A percentile compares a stretch with the other conserved stretches of the same genome.
Conservation (phyloP, 2,329 filamentous ascomycete species). For the Aureobasidium namibiae region DNA sequence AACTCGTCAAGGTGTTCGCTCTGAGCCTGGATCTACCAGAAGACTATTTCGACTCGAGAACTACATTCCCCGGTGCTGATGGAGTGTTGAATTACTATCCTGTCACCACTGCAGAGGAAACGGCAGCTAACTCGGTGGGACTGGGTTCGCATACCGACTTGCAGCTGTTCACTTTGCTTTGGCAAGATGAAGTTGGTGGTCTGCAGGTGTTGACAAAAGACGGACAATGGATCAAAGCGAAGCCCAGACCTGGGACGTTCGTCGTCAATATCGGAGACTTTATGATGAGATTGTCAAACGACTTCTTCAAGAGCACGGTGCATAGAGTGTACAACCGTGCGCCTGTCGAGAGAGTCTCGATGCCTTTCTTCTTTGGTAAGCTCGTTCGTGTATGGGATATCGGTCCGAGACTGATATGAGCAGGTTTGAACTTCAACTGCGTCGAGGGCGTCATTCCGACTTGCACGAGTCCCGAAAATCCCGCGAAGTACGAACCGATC, state of each 20-base stretch:
- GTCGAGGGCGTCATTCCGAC: slow-evolving; percentile 42
- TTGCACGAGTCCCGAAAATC: slow-evolving; percentile 39
- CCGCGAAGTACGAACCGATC: slow-evolving; percentile 39
- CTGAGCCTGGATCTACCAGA: slow-evolving; percentile 34
- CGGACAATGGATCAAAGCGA: slow-evolving; percentile 34
- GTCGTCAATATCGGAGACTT: slow-evolving; percentile 42
- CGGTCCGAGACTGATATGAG: neutral
- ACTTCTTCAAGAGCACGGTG: slow-evolving; percentile 45
- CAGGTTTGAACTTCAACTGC: slow-evolving; percentile 21
- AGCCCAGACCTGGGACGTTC: slow-evolving; percentile 36
- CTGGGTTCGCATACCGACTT: slow-evolving; percentile 35
- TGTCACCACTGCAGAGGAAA: neutral
- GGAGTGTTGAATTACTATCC: slow-evolving; percentile 20
- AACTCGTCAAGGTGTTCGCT: slow-evolving; percentile 33
- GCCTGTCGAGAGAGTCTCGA: slow-evolving; percentile 43
- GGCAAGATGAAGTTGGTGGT: slow-evolving; percentile 32
- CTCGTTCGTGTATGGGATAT: neutral
- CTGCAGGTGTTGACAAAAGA: slow-evolving; percentile 34
- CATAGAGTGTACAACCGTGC: slow-evolving; percentile 50
- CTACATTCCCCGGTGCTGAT: slow-evolving; percentile 19
- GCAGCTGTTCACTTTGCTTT: slow-evolving; percentile 39
- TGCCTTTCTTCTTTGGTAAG: slow-evolving; percentile 48
- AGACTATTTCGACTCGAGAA: slow-evolving; percentile 31
- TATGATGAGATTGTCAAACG: slow-evolving; percentile 35
- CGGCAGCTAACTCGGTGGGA: slow-evolving; percentile 18